phyloP scores from a whole-genome alignment of 305 asterid species.

The Ajuga reptans region DNA sequence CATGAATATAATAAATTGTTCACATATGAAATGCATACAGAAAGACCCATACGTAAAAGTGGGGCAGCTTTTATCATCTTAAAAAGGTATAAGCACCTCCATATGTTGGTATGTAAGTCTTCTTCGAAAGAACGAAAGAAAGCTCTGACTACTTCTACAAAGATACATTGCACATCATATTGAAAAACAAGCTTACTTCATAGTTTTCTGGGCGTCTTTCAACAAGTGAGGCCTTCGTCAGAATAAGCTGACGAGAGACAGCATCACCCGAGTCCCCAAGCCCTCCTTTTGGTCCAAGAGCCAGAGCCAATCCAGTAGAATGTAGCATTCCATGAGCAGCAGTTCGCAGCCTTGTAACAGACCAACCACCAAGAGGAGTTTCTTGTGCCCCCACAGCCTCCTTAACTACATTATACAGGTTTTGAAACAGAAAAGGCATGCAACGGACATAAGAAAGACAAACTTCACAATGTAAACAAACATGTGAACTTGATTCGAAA shows the following conservation, averaged over 20 bases:
- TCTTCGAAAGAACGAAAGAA: conserved; percentile 3
- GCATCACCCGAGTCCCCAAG: conserved; percentile 94
- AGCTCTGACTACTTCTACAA: conserved; percentile 4
- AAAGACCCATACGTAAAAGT: background rate
- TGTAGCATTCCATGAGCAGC: conserved; percentile 88
- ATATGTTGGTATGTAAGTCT: background rate
- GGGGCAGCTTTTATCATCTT: conserved; percentile 7
- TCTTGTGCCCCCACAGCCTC: conserved; percentile 98
- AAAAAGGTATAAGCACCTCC: conserved; percentile 2
- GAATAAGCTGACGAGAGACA: conserved; percentile 89
- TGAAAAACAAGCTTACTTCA: conserved; percentile 59
- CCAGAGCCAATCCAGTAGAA: conserved; percentile 67
- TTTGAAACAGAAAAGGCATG: conserved; percentile 17
- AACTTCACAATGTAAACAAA: conserved; percentile 8
- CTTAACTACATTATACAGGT: conserved; percentile 49
- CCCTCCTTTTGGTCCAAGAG: conserved; percentile 94
- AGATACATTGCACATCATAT: conserved; percentile 19
- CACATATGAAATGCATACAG: background rate
- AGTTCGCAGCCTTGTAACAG: conserved; percentile 87
- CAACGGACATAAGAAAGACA: conserved; percentile 9
- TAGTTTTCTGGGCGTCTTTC: conserved; percentile 98
- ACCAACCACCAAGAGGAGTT: conserved; percentile 96
- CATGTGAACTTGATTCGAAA: conserved; percentile 16
- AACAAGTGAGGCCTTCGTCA: conserved; percentile 81
- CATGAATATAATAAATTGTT: conserved; percentile 8